A percentile compares a stretch with the other conserved stretches of the same genome.
These are phyloP conservation scores for Phytophthora quininea DNA, from an alignment of 352 stramenopile genomes.

Conservation along the genomic window DNA sequence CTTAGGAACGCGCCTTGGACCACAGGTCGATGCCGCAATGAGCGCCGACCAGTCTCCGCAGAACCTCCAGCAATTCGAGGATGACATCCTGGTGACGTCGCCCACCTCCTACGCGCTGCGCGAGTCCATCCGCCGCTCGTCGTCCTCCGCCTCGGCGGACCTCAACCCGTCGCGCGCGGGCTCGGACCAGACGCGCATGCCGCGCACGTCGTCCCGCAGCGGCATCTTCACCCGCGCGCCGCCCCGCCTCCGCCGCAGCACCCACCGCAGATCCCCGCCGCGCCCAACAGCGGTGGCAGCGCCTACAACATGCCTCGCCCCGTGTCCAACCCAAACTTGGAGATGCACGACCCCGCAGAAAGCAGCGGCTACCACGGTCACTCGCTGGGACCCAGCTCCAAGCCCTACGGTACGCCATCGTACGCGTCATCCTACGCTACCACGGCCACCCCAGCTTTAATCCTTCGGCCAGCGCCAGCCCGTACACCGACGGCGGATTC, in stretches of 20 bases:
- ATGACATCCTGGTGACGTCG: constrained; percentile 85
- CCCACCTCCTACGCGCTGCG: constrained; percentile 78
- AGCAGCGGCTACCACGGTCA: constrained; percentile 58
- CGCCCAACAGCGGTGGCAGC: constrained; percentile 13
- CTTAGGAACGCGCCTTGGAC: constrained; percentile 18
- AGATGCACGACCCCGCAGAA: constrained; percentile 48
- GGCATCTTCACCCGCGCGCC: constrained; percentile 70
- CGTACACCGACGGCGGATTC: constrained; percentile 27
- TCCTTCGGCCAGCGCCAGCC: constrained; percentile 18
- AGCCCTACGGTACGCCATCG: constrained; percentile 32
- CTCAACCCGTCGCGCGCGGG: constrained; percentile 37
- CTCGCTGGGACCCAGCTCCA: constrained; percentile 67
- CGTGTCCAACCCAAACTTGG: constrained; percentile 72
- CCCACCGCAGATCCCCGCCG: constrained; percentile 42
- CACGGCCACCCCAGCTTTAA: constrained; percentile 31
- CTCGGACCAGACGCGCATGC: constrained; percentile 31
- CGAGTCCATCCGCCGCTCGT: constrained; percentile 81
- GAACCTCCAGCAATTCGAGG: constrained; percentile 45
- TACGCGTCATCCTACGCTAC: constrained; percentile 28
- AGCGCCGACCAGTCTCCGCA: constrained; percentile 41
- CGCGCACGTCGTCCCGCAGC: constrained; percentile 41
- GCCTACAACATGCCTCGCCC: constrained; percentile 52
- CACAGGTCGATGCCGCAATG: constrained; percentile 50
- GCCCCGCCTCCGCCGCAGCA: constrained; percentile 65
- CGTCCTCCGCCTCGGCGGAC: constrained; percentile 57